A percentile compares a stretch with the other conserved stretches of the same genome.
Evolutionary conservation across 495 filamentous ascomycete genomes (phyloP).

Genomic region (Annulohypoxylon stygium): DNA sequence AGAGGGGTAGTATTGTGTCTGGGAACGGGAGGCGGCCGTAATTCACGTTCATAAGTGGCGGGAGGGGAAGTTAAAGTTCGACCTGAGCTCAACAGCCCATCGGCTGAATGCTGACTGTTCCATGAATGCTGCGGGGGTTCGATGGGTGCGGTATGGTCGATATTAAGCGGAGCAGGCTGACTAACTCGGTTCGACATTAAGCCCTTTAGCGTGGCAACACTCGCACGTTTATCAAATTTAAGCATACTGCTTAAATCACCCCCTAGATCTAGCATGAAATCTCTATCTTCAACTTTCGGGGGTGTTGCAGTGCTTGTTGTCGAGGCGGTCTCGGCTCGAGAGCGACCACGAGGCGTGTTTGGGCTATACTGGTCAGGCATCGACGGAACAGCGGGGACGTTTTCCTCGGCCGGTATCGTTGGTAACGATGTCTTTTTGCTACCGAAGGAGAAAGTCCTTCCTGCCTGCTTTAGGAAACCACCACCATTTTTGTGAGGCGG

Average conservation of each 20-base stretch:
- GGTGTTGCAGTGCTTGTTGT: slow-evolving; percentile 76
- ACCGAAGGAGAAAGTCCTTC: slow-evolving; percentile 81
- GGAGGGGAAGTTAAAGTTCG: slow-evolving; percentile 50
- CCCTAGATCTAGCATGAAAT: slow-evolving; percentile 68
- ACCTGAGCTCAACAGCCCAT: slow-evolving; percentile 67
- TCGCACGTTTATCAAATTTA: slow-evolving; percentile 69
- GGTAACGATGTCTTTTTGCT: slow-evolving; percentile 63
- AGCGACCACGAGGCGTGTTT: slow-evolving; percentile 52
- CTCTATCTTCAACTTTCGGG: slow-evolving; percentile 72
- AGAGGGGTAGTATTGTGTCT: slow-evolving; percentile 63
- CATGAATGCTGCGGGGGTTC: slow-evolving; percentile 75
- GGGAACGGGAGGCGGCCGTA: slow-evolving; percentile 50
- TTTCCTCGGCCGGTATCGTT: slow-evolving; percentile 59
- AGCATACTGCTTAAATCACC: slow-evolving; percentile 80
- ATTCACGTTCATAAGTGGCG: slow-evolving; percentile 24
- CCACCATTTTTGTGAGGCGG: slow-evolving; percentile 65
- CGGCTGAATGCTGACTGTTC: slow-evolving; percentile 75
- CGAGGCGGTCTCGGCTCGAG: slow-evolving; percentile 62
- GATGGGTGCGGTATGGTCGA: slow-evolving; percentile 67
- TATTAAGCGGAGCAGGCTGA: slow-evolving; percentile 69
- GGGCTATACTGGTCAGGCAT: slow-evolving; percentile 50
- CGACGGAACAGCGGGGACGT: slow-evolving; percentile 52
- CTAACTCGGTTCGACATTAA: slow-evolving; percentile 56
- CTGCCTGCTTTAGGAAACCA: slow-evolving; percentile 73
- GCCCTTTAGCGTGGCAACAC: slow-evolving; percentile 57